Percentiles rank a stretch among this genome's conserved stretches.
phyloP scores from a whole-genome alignment of 805 yeast species.

The Wickerhamiella siamensis region DNA sequence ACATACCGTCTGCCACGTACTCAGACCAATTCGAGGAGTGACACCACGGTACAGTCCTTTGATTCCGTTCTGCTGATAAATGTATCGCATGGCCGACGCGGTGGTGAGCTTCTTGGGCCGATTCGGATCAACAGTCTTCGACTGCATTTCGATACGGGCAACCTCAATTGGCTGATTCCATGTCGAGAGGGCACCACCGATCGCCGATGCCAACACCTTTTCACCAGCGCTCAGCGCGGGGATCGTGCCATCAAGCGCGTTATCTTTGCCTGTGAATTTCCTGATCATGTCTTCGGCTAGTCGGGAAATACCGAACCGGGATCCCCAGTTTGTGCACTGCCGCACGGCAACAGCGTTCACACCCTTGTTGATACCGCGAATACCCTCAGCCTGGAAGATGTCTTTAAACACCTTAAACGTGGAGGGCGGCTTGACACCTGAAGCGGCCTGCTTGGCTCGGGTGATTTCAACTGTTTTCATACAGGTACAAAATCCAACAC shows the following conservation, averaged over 20 bases:
- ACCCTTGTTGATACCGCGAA: slow-evolving; percentile 91
- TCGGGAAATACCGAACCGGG: slow-evolving; percentile 85
- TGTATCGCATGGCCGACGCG: slow-evolving; percentile 60
- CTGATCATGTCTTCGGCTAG: slow-evolving; percentile 79
- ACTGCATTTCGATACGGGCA: slow-evolving; percentile 95
- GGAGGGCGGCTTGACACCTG: slow-evolving; percentile 57
- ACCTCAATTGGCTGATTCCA: slow-evolving; percentile 99
- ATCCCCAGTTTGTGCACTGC: slow-evolving; percentile 99
- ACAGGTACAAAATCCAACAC: slow-evolving; percentile 96
- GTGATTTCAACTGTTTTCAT: slow-evolving; percentile 99
- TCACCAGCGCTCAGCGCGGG: slow-evolving; percentile 58
- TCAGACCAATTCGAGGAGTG: slow-evolving; percentile 89
- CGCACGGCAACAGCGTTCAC: slow-evolving; percentile 98
- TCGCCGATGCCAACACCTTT: slow-evolving; percentile 67
- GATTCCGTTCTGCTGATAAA: slow-evolving; percentile 68
- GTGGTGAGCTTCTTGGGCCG: slow-evolving; percentile 88
- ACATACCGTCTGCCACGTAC: slow-evolving; percentile 96
- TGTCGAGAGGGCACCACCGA: slow-evolving; percentile 96
- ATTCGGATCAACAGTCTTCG: slow-evolving; percentile 83
- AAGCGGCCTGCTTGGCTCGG: slow-evolving; percentile 57
- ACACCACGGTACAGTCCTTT: slow-evolving; percentile 93
- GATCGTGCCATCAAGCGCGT: slow-evolving; percentile 27
- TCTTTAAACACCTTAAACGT: slow-evolving; percentile 78
- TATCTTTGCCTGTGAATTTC: slow-evolving; percentile 41
- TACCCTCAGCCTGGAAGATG: slow-evolving; percentile 74